Base-by-base conservation (phyloP, 768 basidiomycete species). In the Lactarius trivialis region DNA sequence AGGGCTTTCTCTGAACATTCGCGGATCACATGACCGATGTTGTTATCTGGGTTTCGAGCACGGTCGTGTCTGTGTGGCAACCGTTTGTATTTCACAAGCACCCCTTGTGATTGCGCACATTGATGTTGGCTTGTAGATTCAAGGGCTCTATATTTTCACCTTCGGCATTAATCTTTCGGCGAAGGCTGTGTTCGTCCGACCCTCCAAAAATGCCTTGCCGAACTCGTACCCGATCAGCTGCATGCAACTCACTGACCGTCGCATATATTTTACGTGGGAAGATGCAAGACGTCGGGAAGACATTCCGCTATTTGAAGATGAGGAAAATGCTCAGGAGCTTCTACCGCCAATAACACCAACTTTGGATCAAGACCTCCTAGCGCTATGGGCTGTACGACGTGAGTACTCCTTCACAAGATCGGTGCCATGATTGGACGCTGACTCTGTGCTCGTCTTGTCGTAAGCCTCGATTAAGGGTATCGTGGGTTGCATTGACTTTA, bases 191-290 rank as follows among this genome's bases (percentile, higher is more conserved):
- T 28, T 45, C 15, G 55, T 66, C 24, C 60, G n/a, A 8, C 65
- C 67, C 9, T 61, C 52, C 34, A 21, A 2, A 14, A 1, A 15
- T 5, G 3, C 39, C n/a, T 2, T 14, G 17, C 2, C 17, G 14
- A 14, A 0, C 4, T 1, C 48, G 2, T 14, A 17, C n/a, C 49
- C 12, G 7, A 49, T 67, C 39, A 66, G 41, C 34, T 67, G 67
- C 41, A 43, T 66, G 52, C 67, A 67, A 34, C 53, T 67, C 6
- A 66, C 65, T 0, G 65, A 66, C 56, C 64, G 67, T 26, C 65
- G 61, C 24, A 12, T 67, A 7, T 63, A 66, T 54, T 67, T 67
- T 53, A 63, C 61, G 39, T 67, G 65, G 66, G 58, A 65, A 2
- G 43, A 60, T 15, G 5, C 43, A 15, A 50, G 32, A 19, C 65